phyloP scores from a whole-genome alignment of 169 alveolate genomes.

The Eimeria mitis region DNA sequence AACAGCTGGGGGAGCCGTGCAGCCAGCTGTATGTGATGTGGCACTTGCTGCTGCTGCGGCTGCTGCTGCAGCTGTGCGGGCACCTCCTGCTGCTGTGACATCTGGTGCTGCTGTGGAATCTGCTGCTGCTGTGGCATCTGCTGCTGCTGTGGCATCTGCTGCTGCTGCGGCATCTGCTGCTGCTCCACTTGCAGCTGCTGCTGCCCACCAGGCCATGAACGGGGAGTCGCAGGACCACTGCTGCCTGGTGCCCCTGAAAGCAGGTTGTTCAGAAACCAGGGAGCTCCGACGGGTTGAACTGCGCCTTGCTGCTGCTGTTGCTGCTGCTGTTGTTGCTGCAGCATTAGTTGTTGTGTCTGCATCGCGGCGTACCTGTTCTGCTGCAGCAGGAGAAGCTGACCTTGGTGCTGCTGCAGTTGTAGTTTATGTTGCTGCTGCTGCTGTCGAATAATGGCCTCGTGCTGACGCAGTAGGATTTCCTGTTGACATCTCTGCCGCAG shows the following conservation, averaged over 20 bases:
- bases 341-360: constrained; percentile 2
- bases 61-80: constrained; percentile 24
- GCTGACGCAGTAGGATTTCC: constrained; percentile 59
- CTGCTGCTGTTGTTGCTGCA: constrained; percentile 52
- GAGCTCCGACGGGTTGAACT: constrained; percentile 12
- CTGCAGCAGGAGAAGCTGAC: constrained; percentile 21
- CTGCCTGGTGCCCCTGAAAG: constrained; percentile 3
- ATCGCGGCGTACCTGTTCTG: constrained; percentile 34
- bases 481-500: constrained; percentile 57
- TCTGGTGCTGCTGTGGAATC: background rate
- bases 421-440: constrained; percentile 24
- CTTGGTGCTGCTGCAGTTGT: constrained; percentile 22
- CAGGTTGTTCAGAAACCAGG: background rate
- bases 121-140: constrained; percentile 24
- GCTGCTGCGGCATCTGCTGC: constrained; percentile 26
- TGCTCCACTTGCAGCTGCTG: constrained; percentile 22
- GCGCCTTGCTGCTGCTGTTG: constrained; percentile 14
- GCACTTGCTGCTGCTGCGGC: constrained; percentile 57
- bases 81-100: background rate
- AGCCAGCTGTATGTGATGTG: constrained; percentile 42
- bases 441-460: constrained; percentile 3
- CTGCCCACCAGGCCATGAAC: constrained; percentile 27
- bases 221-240: background rate
- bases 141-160: background rate
- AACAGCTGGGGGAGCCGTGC: constrained; percentile 44